Evolutionary conservation across 2,329 filamentous ascomycete genomes (phyloP).

Genomic region (Phaeosphaeriaceae sp.): DNA sequence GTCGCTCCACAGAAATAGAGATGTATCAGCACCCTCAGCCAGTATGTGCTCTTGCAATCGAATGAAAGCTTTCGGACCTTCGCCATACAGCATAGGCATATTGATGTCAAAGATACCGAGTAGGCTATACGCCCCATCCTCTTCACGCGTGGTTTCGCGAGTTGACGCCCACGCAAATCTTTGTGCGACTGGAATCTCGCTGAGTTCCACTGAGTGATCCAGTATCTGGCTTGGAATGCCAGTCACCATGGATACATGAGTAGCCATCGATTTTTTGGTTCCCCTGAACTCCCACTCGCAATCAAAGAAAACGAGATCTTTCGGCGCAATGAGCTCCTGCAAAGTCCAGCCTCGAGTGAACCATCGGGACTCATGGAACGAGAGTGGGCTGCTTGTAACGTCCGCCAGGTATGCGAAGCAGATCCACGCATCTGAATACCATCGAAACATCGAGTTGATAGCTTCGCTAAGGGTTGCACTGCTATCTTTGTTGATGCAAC

Average conservation of each 20-base stretch:
- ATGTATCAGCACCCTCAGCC: constrained; percentile 8
- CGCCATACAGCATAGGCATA: constrained; percentile 20
- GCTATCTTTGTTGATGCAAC: constrained; percentile 22
- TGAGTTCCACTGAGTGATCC: constrained; percentile 1
- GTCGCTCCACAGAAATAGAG: constrained; percentile 12
- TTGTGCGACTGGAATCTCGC: constrained; percentile 14
- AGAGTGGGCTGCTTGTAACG: constrained; percentile 1
- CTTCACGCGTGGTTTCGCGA: constrained; percentile 24
- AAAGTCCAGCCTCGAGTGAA: constrained; percentile 21
- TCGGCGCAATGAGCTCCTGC: constrained; percentile 21
- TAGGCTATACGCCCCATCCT: constrained; percentile 25
- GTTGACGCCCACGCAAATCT: constrained; percentile 24
- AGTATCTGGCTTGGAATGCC: constrained; percentile 11
- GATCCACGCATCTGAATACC: constrained; percentile 15
- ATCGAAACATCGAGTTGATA: constrained; percentile 17
- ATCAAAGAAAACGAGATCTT: constrained; percentile 14
- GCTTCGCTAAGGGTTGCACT: constrained; percentile 11
- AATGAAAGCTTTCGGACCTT: constrained; percentile 14
- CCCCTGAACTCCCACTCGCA: constrained; percentile 12
- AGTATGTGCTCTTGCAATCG: constrained; percentile 17
- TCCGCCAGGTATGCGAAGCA: constrained; percentile 20
- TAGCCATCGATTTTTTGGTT: constrained; percentile 3
- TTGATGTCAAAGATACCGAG: constrained; percentile 21
- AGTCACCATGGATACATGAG: constrained; percentile 9
- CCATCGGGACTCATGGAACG: constrained; percentile 19